A percentile compares a stretch with the other conserved stretches of the same genome.
These are phyloP conservation scores for Umbelopsis sp. DNA, from an alignment of 192 early-diverging fungal genomes.

Conservation along the genomic window DNA sequence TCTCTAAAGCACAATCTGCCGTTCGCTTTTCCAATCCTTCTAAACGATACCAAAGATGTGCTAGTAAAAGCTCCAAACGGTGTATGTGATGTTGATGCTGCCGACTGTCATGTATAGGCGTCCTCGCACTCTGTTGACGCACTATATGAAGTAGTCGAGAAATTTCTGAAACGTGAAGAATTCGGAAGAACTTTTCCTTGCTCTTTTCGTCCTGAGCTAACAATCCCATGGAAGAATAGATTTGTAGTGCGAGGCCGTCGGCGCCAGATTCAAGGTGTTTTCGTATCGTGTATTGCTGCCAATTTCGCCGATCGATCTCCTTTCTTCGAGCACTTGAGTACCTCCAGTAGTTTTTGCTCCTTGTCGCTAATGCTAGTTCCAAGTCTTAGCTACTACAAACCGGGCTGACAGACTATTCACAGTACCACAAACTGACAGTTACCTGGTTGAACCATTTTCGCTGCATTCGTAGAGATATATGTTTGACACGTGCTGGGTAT, in stretches of 20 bases:
- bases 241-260: background rate
- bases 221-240: constrained; percentile 3
- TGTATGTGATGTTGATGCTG: background rate
- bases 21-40: background rate
- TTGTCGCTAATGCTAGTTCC: background rate
- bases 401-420: background rate
- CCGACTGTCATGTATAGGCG: background rate
- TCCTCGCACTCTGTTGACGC: constrained; percentile 3
- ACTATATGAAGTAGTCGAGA: background rate
- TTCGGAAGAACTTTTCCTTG: background rate
- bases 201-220: background rate
- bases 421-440: background rate
- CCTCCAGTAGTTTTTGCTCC: background rate
- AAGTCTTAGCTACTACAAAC: background rate
- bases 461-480: background rate
- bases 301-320: background rate
- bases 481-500: background rate
- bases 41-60: background rate
- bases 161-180: background rate
- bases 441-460: background rate
- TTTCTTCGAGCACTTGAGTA: background rate
- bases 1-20: background rate
- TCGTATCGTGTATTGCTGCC: constrained; percentile 4
- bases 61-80: background rate
- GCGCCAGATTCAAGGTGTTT: background rate